These are phyloP conservation scores for Cryomyces minteri DNA, from an alignment of 495 filamentous ascomycete species.

Conservation along the genomic window DNA sequence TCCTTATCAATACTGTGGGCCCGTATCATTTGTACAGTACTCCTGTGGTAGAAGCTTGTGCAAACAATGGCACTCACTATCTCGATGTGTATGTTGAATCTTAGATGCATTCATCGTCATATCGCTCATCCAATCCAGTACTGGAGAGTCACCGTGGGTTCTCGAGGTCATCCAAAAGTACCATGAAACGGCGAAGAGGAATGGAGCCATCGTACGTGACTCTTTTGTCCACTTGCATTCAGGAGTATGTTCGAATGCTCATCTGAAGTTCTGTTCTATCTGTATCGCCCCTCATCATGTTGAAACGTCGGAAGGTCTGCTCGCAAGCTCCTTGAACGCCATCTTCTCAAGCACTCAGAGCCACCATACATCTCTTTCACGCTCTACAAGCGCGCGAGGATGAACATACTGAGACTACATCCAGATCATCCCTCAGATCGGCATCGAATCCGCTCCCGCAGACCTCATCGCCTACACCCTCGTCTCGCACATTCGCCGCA, in stretches of 20 bases:
- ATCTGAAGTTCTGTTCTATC: too few relatives aligned
- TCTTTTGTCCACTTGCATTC: too few relatives aligned
- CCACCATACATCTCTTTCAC: not conserved
- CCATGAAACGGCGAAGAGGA: constrained; percentile 50
- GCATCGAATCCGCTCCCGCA: constrained; percentile 68
- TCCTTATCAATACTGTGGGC: constrained; percentile 72
- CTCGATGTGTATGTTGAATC: constrained; percentile 36
- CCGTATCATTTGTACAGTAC: constrained; percentile 68
- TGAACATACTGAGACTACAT: not conserved
- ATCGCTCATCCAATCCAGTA: constrained; percentile 20
- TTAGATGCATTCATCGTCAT: not conserved
- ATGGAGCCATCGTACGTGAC: constrained; percentile 43
- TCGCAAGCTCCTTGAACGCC: too few relatives aligned
- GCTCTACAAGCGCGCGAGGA: constrained; percentile 6
- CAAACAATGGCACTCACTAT: constrained; percentile 75
- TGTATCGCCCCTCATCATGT: too few relatives aligned
- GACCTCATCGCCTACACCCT: constrained; percentile 63
- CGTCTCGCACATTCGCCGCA: constrained; percentile 41
- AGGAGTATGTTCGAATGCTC: too few relatives aligned
- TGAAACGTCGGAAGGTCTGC: too few relatives aligned
- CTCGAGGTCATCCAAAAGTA: constrained; percentile 65
- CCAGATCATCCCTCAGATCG: constrained; percentile 68
- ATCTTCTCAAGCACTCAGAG: too few relatives aligned
- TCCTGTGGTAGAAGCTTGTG: constrained; percentile 74
- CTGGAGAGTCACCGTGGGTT: constrained; percentile 74